These are phyloP conservation scores for Lepidium aucheri DNA, from an alignment of 345 rosid genomes.

Conservation along the genomic window DNA sequence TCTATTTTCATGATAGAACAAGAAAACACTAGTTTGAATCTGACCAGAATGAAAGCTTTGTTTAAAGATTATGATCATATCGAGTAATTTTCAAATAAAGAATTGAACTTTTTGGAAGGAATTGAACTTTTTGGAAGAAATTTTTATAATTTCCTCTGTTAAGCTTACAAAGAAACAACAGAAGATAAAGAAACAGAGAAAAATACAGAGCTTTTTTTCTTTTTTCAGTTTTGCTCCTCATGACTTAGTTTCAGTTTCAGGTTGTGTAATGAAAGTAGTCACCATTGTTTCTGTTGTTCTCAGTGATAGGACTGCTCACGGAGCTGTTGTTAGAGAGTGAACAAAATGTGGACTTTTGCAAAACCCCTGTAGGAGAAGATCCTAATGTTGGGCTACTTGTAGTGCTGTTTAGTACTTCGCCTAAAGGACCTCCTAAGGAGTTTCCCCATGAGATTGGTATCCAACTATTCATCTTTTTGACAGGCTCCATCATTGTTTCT, in stretches of 20 bases:
- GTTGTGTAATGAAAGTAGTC: slow-evolving; percentile 26
- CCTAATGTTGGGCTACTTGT: slow-evolving; percentile 36
- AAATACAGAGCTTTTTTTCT: neutral
- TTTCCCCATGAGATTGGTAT: slow-evolving; percentile 45
- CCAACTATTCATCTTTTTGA: slow-evolving; percentile 38
- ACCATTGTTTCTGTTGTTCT: slow-evolving; percentile 29
- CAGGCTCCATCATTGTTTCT: slow-evolving; percentile 19
- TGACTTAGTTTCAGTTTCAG: neutral
- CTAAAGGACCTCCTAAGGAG: slow-evolving; percentile 59
- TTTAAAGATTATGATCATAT: slow-evolving; percentile 1
- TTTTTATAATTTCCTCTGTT: neutral
- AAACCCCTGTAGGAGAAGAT: slow-evolving; percentile 57
- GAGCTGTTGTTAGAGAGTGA: slow-evolving; percentile 64
- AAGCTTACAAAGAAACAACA: neutral
- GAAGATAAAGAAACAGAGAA: neutral
- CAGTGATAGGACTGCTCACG: slow-evolving; percentile 41
- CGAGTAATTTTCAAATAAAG: neutral
- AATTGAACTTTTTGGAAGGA: neutral
- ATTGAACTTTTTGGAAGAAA: neutral
- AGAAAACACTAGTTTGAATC: neutral
- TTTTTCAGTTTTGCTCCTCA: neutral
- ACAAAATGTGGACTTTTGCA: slow-evolving; percentile 43
- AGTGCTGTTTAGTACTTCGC: slow-evolving; percentile 47
- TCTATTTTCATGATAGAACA: neutral
- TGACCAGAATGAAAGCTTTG: neutral